Evolutionary conservation across 495 filamentous ascomycete genomes (phyloP), one percentile per base, ranked within the genome.

Genomic region (Rostrohypoxylon terebratum): DNA sequence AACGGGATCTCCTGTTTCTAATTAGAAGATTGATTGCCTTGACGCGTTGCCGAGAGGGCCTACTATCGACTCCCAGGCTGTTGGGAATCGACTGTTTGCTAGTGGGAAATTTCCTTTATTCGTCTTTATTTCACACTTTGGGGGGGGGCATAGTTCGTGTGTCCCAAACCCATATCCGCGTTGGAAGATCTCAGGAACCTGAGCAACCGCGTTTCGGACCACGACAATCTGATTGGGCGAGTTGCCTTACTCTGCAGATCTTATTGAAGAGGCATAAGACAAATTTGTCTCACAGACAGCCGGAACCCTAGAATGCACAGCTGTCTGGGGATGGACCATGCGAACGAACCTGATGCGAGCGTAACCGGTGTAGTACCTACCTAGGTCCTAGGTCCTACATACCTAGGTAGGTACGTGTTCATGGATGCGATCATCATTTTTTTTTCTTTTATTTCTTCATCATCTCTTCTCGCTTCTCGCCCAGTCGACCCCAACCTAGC

Each of bases 401-500:
- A n/a, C n/a, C n/a, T n/a, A n/a, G n/a, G n/a, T n/a, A n/a, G n/a
- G n/a, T n/a, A 28, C 28, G 28, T 28, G 6, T 28, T 5, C 28
- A 28, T 28, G 28, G 28, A 28, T 28, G 28, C 6, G 62, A 59
- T 58, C 57, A 59, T 53, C 21, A 58, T 23, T 53, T 59, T 66
- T 55, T 63, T 45, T 20, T 66, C 61, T 63, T 45, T 20, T 20
- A n/a, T 45, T 20, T 20, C 38, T 13, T 42, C 42, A 18, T 20
- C 16, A 18, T 18, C 42, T 45, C 3, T 45, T 45, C 42, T 63
- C 58, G 28, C 48, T 74, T 59, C 50, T 69, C 62, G 48, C 42
- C 59, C 20, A 53, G 62, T 74, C 66, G 66, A 70, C 71, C 71
- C 71, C 66, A 69, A 74, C 61, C 71, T 66, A 68, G 54, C 45